These are phyloP conservation scores for Lasiosphaeriaceae sp. DNA, from an alignment of 495 filamentous ascomycete genomes.

Conservation along the genomic window DNA sequence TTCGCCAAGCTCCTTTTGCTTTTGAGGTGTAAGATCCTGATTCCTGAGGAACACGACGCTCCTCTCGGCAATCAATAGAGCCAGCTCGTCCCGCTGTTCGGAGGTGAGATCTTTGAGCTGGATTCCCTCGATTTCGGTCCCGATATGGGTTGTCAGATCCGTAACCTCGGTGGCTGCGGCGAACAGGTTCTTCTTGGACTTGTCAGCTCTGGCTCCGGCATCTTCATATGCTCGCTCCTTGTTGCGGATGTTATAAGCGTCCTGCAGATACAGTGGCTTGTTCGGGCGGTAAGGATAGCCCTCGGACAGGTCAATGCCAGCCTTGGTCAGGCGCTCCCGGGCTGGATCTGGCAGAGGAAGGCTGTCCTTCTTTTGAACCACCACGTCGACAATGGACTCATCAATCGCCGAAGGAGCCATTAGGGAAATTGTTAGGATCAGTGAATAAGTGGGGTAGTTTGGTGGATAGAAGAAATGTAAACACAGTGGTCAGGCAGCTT, in stretches of 20 bases:
- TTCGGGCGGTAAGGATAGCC: conserved; percentile 67
- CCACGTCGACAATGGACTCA: conserved; percentile 56
- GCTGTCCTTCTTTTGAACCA: conserved; percentile 57
- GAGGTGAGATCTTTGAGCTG: conserved; percentile 65
- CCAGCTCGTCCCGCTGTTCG: conserved; percentile 68
- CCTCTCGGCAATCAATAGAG: conserved; percentile 64
- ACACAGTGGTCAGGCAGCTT: no score
- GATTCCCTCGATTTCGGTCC: conserved; percentile 66
- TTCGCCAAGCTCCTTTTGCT: conserved; percentile 64
- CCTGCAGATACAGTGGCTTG: conserved; percentile 61
- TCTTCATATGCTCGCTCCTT: conserved; percentile 57
- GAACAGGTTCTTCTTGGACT: conserved; percentile 60
- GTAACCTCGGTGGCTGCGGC: conserved; percentile 64
- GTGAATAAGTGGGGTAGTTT: conserved; percentile 6
- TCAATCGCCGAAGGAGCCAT: conserved; percentile 52
- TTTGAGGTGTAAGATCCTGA: conserved; percentile 65
- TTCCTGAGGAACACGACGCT: conserved; percentile 75
- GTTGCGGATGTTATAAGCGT: conserved; percentile 60
- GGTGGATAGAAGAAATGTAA: no score
- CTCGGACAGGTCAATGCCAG: conserved; percentile 58
- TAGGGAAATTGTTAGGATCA: neutral
- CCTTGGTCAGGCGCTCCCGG: conserved; percentile 55
- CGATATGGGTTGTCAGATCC: conserved; percentile 62
- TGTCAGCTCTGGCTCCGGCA: conserved; percentile 61
- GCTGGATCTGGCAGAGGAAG: conserved; percentile 53